A percentile compares a stretch with the other conserved stretches of the same genome.
These are phyloP conservation scores for Claviceps maximensis DNA, from an alignment of 2,329 filamentous ascomycete genomes.

Conservation along the genomic window DNA sequence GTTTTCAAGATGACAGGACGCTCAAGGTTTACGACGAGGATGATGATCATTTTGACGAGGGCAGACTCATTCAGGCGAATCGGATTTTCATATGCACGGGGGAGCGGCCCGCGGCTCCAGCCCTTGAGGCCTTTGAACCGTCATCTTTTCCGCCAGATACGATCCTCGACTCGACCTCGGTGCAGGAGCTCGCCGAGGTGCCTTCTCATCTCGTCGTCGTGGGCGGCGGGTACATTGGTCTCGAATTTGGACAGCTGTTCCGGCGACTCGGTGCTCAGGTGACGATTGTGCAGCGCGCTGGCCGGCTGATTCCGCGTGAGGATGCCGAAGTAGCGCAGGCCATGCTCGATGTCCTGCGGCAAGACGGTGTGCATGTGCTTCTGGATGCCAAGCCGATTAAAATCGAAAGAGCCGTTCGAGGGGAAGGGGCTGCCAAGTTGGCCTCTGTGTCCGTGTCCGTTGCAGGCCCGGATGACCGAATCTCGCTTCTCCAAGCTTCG, in stretches of 20 bases:
- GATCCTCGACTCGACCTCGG: background rate
- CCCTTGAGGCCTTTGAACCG: background rate
- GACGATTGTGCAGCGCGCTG: constrained; percentile 30
- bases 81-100: background rate
- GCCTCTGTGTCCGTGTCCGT: background rate
- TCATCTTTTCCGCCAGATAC: background rate
- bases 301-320: constrained; percentile 30
- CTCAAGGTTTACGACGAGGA: background rate
- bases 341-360: constrained; percentile 27
- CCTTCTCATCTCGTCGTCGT: constrained; percentile 27
- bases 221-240: constrained; percentile 39
- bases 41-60: background rate
- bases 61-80: background rate
- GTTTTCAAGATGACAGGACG: constrained; percentile 27
- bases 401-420: background rate
- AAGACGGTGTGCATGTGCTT: constrained; percentile 27
- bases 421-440: background rate
- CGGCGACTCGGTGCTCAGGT: constrained; percentile 34
- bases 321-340: constrained; percentile 33
- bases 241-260: constrained; percentile 42
- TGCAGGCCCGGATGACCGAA: background rate
- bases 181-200: constrained; percentile 14
- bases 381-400: constrained; percentile 10
- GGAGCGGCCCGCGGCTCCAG: background rate
- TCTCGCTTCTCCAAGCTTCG: constrained; percentile 20